phyloP scores from a whole-genome alignment of 1,139 yeast genomes.

The Arxiozyma slooffiae region DNA sequence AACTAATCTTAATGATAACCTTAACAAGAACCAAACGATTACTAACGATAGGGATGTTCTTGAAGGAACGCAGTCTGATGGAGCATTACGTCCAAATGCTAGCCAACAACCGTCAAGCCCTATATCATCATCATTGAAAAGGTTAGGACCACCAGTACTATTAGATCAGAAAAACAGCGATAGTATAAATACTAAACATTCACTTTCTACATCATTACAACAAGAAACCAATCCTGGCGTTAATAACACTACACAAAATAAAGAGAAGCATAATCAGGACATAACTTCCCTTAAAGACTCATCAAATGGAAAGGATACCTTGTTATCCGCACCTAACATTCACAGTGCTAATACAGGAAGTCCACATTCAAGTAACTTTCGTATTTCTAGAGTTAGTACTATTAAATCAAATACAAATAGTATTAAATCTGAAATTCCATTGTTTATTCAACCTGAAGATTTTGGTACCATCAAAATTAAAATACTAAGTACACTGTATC shows the following conservation, averaged over 20 bases:
- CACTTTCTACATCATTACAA: constrained; percentile 1
- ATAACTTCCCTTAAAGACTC: neutral
- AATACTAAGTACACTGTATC: constrained; percentile 48
- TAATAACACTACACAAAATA: neutral
- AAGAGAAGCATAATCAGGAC: neutral
- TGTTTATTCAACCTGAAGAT: constrained; percentile 60
- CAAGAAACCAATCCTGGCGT: neutral
- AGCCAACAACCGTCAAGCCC: neutral
- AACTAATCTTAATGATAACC: neutral
- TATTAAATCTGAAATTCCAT: constrained; percentile 30
- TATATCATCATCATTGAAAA: constrained; percentile 8
- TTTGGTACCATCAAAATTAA: constrained; percentile 51
- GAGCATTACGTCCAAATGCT: neutral
- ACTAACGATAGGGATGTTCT: neutral
- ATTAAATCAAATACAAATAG: constrained; percentile 10
- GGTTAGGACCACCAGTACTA: constrained; percentile 19
- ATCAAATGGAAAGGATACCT: neutral
- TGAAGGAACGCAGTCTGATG: neutral
- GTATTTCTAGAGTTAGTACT: constrained; percentile 10
- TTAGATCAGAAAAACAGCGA: constrained; percentile 11
- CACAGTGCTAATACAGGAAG: neutral
- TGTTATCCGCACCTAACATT: neutral
- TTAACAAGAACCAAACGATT: neutral
- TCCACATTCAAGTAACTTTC: constrained; percentile 5
- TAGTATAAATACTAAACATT: neutral